Evolutionary conservation across 176 grass and related monocot genomes (phyloP), one percentile per base, ranked within the genome.

Genomic region (Ananas comosus): DNA sequence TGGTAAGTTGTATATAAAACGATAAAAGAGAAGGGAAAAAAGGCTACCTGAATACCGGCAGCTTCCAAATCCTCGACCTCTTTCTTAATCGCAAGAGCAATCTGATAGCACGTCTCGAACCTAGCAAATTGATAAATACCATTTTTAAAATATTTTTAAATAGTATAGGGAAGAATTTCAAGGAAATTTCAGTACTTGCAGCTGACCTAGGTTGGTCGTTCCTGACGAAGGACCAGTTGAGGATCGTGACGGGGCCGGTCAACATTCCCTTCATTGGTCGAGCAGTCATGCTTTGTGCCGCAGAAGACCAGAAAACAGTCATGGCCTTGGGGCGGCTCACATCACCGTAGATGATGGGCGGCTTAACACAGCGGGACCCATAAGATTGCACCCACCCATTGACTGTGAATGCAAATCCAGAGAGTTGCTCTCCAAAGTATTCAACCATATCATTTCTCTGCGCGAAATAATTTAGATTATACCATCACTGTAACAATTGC

Each of bases 401-500:
- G 67, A 84, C 88, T 64, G 91, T 96, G 75, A 96, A 96, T 47
- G 88, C 88, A 83, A 96, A 96, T 64, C 91, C 91, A 23, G 82
- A 91, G 10, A 96, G 83, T 67, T 96, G 91, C 74, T 96, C 91
- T 13, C 91, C 91, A 0, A 96, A 96, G 78, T 96, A 96, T 80
- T 96, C 91, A 28, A 96, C 91, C 91, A 96, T 96, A 72, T 96
- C 91, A 42, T 96, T 96, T 56, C 91, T 96, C 91, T 96, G 86
- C 24, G 42, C 24, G 23, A 25, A 52, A 61, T n/a, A 19, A 22
- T 61, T 61, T 18, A 22, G 16, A 18, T 61, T 61, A 61, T 61
- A 61, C 17, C 3, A 10, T 61, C 1, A 7, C 4, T 7, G 17
- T 18, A 6, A 61, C 56, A 2, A 7, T 18, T 18, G 4, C 17